Evolutionary conservation across 352 stramenopile genomes (phyloP), one percentile per base, ranked within the genome.

Genomic region (Achlya hypogyna): DNA sequence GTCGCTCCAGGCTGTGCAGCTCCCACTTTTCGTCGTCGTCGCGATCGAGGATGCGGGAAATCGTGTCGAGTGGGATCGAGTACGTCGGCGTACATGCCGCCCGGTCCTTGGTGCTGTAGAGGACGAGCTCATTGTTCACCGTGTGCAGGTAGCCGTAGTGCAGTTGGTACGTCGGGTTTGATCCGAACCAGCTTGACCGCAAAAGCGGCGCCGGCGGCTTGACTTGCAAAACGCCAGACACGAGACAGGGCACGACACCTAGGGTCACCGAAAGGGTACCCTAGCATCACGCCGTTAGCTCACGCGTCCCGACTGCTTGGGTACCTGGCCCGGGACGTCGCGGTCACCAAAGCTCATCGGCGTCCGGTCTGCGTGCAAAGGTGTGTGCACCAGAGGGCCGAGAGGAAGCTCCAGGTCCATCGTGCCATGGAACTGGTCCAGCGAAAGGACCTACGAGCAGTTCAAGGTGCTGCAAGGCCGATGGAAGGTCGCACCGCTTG

Each of bases 341-440:
- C 47, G 45, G 38, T 64, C 54, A 38, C 54, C 38, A 45, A 64
- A 51, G 20, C n/a, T 23, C 54, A 64, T 64, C 16, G 16, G 32
- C 23, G 54, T 34, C 2, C 54, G 35, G 40, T 64, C 54, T n/a
- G 54, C 31, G 25, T 64, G 20, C 9, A 20, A n/a, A 1, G 54
- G 54, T 5, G 34, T 64, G 54, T 52, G 29, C 54, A 64, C 47
- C 12, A 64, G 28, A 12, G 54, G 54, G 22, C 54, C 54, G 32
- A 64, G 38, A 12, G 31, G 22, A 28, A 64, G 14, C 27, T 64
- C 47, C 1, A 38, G 45, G 5, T 34, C 35, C 27, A 38, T 52
- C 12, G 12, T 38, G 9, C 52, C 35, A 51, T 31, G 9, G 54
- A 64, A 5, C 38, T 45, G 38, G 38, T 64, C 31, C 23, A 64